A percentile compares a stretch with the other conserved stretches of the same genome.
phyloP scores from a whole-genome alignment of 2,329 filamentous ascomycete species.

The Didymella pomorum region DNA sequence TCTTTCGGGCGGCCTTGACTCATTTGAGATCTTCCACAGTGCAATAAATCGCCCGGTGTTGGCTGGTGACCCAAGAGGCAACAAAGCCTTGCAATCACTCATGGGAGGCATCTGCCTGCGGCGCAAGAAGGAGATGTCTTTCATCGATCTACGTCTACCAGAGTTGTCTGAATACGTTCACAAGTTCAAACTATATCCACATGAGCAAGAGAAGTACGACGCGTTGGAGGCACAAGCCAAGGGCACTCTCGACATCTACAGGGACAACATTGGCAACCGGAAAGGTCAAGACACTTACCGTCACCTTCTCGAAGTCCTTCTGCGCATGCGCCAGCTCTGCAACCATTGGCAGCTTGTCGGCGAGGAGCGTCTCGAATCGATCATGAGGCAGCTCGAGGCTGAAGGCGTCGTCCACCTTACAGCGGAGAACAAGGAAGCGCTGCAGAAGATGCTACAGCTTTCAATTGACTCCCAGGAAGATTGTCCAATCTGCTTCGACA shows the following conservation, averaged over 20 bases:
- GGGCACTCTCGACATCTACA: conserved; percentile 70
- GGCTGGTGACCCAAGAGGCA: conserved; percentile 64
- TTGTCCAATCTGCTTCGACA: conserved; percentile 82
- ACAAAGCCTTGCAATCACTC: conserved; percentile 73
- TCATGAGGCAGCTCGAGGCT: conserved; percentile 73
- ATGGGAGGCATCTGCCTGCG: conserved; percentile 84
- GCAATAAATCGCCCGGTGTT: conserved; percentile 74
- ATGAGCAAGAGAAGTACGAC: conserved; percentile 81
- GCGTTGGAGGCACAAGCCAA: conserved; percentile 75
- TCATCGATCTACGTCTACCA: conserved; percentile 82
- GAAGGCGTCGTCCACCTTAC: conserved; percentile 74
- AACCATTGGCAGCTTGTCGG: conserved; percentile 88
- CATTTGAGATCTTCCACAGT: conserved; percentile 75
- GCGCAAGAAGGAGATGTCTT: conserved; percentile 86
- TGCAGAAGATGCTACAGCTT: conserved; percentile 78
- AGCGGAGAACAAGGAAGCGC: conserved; percentile 72
- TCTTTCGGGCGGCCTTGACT: conserved; percentile 77
- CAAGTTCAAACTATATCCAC: conserved; percentile 73
- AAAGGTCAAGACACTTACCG: conserved; percentile 65
- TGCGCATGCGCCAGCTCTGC: conserved; percentile 85
- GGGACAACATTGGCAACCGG: conserved; percentile 54
- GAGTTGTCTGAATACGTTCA: conserved; percentile 80
- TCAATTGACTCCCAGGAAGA: conserved; percentile 83
- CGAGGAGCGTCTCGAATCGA: conserved; percentile 71
- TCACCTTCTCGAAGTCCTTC: conserved; percentile 78